phyloP scores from a whole-genome alignment of 129 eudicot genomes.

The Daucus carota region DH1_v3.0 NC_030385.2:18751501-18752000 shows the following conservation, averaged over 20 bases:
- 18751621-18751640: no score
- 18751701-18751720: not conserved
- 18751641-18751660: no score
- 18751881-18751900: no score
- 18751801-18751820: not conserved
- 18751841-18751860: not conserved
- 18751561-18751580: not conserved
- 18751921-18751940: not conserved
- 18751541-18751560: not conserved
- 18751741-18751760: slow-evolving; percentile 43
- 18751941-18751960: not conserved
- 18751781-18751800: not conserved
- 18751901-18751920: not conserved
- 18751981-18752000: not conserved
- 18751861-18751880: not conserved
- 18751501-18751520: no score
- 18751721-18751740: slow-evolving; percentile 88
- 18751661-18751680: no score
- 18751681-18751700: no score
- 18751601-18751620: no score
- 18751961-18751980: not conserved
- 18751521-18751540: no score
- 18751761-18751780: not conserved
- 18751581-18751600: not conserved
- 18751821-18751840: not conserved